Evolutionary conservation across 768 basidiomycete species (phyloP).

Genomic region (Tephrocybe sp.): DNA sequence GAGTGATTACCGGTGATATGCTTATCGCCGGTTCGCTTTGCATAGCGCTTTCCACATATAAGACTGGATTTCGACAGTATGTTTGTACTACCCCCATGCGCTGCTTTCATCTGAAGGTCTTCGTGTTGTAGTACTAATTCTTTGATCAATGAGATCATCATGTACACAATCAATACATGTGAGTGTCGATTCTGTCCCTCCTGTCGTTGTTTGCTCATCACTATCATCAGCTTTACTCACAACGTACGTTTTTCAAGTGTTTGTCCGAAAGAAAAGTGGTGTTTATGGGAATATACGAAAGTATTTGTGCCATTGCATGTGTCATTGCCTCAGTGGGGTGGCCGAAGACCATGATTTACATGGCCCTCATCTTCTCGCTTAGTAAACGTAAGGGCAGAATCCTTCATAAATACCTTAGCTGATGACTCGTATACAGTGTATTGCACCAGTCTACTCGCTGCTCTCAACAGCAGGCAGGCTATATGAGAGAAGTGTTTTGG

Average conservation of each 20-base stretch:
- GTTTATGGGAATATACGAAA: background rate
- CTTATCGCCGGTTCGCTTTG: background rate
- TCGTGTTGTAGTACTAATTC: background rate
- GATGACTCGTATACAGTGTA: background rate
- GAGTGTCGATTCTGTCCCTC: background rate
- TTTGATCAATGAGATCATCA: background rate
- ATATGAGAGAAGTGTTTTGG: background rate
- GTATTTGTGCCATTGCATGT: conserved; percentile 1
- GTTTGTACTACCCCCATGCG: background rate
- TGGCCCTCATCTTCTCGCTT: background rate
- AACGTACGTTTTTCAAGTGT: background rate
- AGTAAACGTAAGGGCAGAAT: background rate
- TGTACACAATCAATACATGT: conserved; percentile 1
- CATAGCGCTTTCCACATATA: background rate
- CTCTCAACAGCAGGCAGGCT: background rate
- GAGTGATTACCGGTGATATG: background rate
- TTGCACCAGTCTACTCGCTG: background rate
- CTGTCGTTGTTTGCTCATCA: no score
- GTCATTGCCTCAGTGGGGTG: conserved; percentile 3
- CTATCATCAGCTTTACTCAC: background rate
- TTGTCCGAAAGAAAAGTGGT: background rate
- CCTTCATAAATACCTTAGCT: background rate
- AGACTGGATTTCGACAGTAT: background rate
- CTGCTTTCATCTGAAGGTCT: background rate
- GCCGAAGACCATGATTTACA: conserved; percentile 1